These are phyloP conservation scores for Lepidium didymum DNA, from an alignment of 345 rosid genomes.

Conservation along the genomic window DNA sequence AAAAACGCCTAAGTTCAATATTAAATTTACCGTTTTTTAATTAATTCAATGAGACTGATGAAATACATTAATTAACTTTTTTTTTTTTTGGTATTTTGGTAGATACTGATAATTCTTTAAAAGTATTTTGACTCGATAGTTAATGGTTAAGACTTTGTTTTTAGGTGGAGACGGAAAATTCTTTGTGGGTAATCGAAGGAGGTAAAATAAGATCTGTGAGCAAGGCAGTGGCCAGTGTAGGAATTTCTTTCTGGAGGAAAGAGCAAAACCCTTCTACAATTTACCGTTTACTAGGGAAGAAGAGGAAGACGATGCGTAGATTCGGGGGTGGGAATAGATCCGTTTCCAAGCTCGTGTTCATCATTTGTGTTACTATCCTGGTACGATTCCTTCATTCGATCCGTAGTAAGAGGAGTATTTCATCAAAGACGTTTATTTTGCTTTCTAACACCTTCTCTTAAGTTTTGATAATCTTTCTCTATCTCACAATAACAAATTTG, in stretches of 20 bases:
- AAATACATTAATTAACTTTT: no score
- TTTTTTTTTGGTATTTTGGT: no score
- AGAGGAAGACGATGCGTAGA: slow-evolving; percentile 18
- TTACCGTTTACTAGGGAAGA: slow-evolving; percentile 11
- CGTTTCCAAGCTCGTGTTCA: slow-evolving; percentile 23
- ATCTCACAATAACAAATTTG: background rate
- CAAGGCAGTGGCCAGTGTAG: slow-evolving; percentile 11
- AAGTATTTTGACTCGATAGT: background rate
- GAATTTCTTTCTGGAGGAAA: background rate
- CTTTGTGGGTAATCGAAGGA: background rate
- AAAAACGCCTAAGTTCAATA: no score
- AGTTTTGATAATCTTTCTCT: background rate
- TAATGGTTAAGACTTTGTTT: background rate
- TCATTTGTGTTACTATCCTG: slow-evolving; percentile 19
- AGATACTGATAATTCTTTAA: no score
- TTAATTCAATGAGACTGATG: no score
- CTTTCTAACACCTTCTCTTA: background rate
- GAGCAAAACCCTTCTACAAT: slow-evolving; percentile 27
- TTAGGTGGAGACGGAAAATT: background rate
- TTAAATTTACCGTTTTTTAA: no score
- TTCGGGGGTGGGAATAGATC: slow-evolving; percentile 26
- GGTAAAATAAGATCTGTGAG: background rate
- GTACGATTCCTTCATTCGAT: slow-evolving; percentile 18
- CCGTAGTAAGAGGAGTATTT: background rate
- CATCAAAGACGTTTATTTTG: background rate